Evolutionary conservation across 2,329 filamentous ascomycete species (phyloP), one percentile per base, ranked within the genome.

Genomic region (Sclerotinia glacialis): DNA sequence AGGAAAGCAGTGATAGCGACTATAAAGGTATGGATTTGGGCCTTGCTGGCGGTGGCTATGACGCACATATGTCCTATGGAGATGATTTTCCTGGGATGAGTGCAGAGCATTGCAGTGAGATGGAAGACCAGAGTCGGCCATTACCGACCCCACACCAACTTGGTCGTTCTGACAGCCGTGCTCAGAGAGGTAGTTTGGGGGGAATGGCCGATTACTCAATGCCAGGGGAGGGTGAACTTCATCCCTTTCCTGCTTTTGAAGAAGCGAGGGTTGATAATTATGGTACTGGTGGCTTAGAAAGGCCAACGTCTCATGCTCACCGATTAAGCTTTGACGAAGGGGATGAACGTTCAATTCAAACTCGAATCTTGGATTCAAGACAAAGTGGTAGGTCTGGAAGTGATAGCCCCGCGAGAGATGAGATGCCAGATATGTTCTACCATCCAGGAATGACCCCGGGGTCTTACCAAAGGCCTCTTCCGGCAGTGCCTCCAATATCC

Each of bases 311-410:
- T 8, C 85, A 93, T 70, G 85, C 91, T 66, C 83, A 93, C 71
- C 86, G 92, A 68, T 82, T 93, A 73, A 97, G 93, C 78, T 97
- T 95, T 73, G 94, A 98, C 72, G 92, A 97, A 76, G 94, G 92
- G 2, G 95, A 97, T 72, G 95, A 98, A 77, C 83, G 82, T 18
- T 86, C 84, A 1, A 71, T 88, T 55, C 78, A 85, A 75, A 82
- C 84, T 9, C 84, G 79, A 66, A 82, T 79, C 70, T 89, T 80
- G 72, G 85, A 79, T 73, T 79, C 71, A 70, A 74, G 59, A 75
- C 77, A 65, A 73, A 81, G 67, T 70, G 74, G 72, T 55, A 78
- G 77, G 58, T 83, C 81, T 47, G 79, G 78, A 21, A 88, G 86
- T 71, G 88, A 91, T 47, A 91, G 88, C 37, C 87, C 89, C 1